These are phyloP conservation scores for Pestalotiopsis fici DNA, from an alignment of 2,329 filamentous ascomycete genomes.

Conservation along the genomic window DNA sequence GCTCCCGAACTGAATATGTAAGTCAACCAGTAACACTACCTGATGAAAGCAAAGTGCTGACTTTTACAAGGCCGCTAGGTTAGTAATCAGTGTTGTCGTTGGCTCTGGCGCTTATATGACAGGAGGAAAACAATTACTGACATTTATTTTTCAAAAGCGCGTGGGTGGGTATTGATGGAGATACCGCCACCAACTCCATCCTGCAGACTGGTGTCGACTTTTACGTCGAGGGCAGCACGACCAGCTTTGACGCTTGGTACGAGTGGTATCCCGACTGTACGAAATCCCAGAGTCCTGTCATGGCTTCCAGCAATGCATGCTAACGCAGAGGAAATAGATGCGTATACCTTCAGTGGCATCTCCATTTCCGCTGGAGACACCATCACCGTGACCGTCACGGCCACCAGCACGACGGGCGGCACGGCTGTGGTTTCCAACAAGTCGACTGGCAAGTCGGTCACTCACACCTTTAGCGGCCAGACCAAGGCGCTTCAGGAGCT, in stretches of 20 bases:
- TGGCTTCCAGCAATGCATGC: neutral
- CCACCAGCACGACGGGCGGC: conserved; percentile 41
- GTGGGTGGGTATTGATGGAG: conserved; percentile 65
- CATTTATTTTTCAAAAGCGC: conserved; percentile 28
- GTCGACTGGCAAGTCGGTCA: conserved; percentile 50
- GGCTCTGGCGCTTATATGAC: too few species aligned
- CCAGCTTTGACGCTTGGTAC: conserved; percentile 53
- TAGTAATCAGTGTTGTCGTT: too few species aligned
- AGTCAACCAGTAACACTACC: neutral
- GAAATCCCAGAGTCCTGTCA: neutral
- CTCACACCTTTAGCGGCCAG: conserved; percentile 50
- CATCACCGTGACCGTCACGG: conserved; percentile 30
- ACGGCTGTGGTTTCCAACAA: conserved; percentile 51
- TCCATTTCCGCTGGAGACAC: conserved; percentile 30
- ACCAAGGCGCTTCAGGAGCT: conserved; percentile 46
- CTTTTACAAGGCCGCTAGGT: too few species aligned
- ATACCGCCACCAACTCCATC: conserved; percentile 54
- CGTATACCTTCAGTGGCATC: conserved; percentile 44
- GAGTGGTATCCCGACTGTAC: conserved; percentile 59
- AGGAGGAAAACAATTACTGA: neutral
- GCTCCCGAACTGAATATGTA: neutral
- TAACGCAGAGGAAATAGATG: neutral
- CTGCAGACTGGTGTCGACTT: conserved; percentile 61
- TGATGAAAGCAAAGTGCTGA: neutral
- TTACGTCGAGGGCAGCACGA: conserved; percentile 39